Percentiles rank a stretch among this genome's conserved stretches.
These are phyloP conservation scores for Lasiodiplodia citricola DNA, from an alignment of 2,329 filamentous ascomycete species.

Conservation along the genomic window DNA sequence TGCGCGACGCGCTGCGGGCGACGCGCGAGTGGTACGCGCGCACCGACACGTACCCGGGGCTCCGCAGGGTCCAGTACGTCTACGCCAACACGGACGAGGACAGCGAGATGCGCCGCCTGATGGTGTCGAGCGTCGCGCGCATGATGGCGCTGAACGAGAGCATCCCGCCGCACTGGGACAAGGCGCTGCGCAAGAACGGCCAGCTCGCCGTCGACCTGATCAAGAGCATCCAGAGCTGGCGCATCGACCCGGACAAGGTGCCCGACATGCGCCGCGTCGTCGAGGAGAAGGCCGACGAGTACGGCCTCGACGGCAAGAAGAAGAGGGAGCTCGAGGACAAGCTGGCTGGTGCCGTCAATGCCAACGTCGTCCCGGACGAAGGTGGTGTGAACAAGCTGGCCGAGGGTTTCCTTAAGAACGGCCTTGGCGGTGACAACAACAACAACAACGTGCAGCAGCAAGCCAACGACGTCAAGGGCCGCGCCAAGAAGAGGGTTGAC, in stretches of 20 bases:
- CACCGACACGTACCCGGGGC: slow-evolving; percentile 57
- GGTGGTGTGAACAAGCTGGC: slow-evolving; percentile 32
- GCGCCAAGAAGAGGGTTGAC: slow-evolving; percentile 28
- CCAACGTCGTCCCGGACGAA: slow-evolving; percentile 29
- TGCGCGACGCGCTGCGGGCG: slow-evolving; percentile 55
- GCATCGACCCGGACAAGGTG: slow-evolving; percentile 54
- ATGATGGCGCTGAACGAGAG: slow-evolving; percentile 56
- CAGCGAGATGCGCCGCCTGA: slow-evolving; percentile 54
- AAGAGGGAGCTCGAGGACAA: slow-evolving; percentile 36
- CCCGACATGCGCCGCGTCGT: slow-evolving; percentile 57
- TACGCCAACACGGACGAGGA: slow-evolving; percentile 57
- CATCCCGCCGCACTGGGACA: slow-evolving; percentile 61
- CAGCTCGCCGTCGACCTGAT: slow-evolving; percentile 62
- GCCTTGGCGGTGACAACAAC: not conserved
- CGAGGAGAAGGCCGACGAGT: slow-evolving; percentile 38
- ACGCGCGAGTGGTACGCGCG: slow-evolving; percentile 59
- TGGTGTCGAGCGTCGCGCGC: slow-evolving; percentile 55
- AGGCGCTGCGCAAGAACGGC: slow-evolving; percentile 60
- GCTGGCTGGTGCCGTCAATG: slow-evolving; percentile 32
- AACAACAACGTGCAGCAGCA: not conserved
- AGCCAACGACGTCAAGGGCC: slow-evolving; percentile 31
- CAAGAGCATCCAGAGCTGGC: slow-evolving; percentile 59
- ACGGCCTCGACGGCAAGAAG: slow-evolving; percentile 39
- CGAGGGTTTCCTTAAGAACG: slow-evolving; percentile 2
- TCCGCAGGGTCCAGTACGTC: slow-evolving; percentile 60